phyloP scores from a whole-genome alignment of 495 filamentous ascomycete species.

The Evansstolkia leycettana region DNA sequence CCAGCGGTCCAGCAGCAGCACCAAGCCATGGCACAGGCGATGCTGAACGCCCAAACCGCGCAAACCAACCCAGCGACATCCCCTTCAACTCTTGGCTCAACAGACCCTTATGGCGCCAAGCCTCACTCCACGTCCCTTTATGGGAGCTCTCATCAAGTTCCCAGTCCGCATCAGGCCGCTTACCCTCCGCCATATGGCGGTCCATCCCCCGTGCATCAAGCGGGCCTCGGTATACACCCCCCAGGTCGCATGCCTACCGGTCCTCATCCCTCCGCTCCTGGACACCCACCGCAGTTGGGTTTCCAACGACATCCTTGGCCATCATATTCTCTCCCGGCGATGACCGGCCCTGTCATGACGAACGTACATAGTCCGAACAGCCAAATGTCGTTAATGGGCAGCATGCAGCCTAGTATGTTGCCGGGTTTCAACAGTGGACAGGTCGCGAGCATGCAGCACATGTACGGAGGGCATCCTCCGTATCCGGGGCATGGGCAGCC shows the following conservation, averaged over 20 bases:
- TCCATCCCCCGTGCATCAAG: constrained; percentile 45
- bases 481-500: constrained; percentile 27
- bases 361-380: constrained; percentile 62
- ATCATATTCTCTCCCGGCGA: constrained; percentile 43
- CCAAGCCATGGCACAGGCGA: constrained; percentile 21
- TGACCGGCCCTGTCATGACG: constrained; percentile 63
- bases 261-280: constrained; percentile 32
- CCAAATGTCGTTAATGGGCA: constrained; percentile 56
- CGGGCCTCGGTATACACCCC: constrained; percentile 44
- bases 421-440: constrained; percentile 45
- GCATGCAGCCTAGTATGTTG: constrained; percentile 36
- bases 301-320: constrained; percentile 40
- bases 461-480: constrained; percentile 38
- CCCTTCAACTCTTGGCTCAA: constrained; percentile 44
- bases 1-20: constrained; percentile 13
- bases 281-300: constrained; percentile 32
- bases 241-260: constrained; percentile 42
- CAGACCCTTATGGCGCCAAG: constrained; percentile 50
- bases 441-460: constrained; percentile 42
- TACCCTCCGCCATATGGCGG: constrained; percentile 44
- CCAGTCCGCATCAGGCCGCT: constrained; percentile 47
- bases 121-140: constrained; percentile 46
- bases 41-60: constrained; percentile 26
- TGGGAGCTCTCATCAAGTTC: constrained; percentile 43
- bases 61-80: constrained; percentile 43